Conservation (phyloP, 495 filamentous ascomycete genomes). For the Neurospora africana region DNA sequence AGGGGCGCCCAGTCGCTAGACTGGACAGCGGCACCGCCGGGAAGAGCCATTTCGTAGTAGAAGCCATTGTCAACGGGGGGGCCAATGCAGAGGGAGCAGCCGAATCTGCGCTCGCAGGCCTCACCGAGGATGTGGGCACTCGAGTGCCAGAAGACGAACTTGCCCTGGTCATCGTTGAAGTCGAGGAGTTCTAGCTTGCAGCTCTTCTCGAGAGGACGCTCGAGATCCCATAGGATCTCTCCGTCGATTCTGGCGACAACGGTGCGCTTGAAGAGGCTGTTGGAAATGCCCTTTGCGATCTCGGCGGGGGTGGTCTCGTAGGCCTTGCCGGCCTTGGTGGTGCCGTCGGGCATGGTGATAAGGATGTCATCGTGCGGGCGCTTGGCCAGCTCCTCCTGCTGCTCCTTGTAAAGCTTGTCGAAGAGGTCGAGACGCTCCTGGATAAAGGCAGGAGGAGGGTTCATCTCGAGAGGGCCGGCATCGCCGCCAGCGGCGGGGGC, state of each 20-base stretch:
- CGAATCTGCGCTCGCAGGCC: constrained; percentile 78
- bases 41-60: constrained; percentile 95
- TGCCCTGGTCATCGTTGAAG: constrained; percentile 77
- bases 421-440: constrained; percentile 77
- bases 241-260: constrained; percentile 77
- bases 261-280: constrained; percentile 59
- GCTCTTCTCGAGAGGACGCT: constrained; percentile 72
- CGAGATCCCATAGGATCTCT: constrained; percentile 74
- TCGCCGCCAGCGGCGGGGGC: constrained; percentile 28
- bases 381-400: constrained; percentile 59
- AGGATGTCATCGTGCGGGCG: constrained; percentile 57
- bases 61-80: constrained; percentile 82
- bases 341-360: constrained; percentile 55
- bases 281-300: constrained; percentile 57
- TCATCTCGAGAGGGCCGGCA: constrained; percentile 42
- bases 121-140: constrained; percentile 92
- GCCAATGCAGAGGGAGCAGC: constrained; percentile 84
- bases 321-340: constrained; percentile 48
- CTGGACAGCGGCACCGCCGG: constrained; percentile 60
- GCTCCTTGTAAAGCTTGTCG: constrained; percentile 72
- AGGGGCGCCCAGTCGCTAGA: constrained; percentile 69
- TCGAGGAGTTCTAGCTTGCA: constrained; percentile 70
- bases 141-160: constrained; percentile 59
- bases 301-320: constrained; percentile 63
- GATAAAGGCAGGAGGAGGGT: constrained; percentile 67